These are phyloP conservation scores for Parascedosporium putredinis DNA, from an alignment of 2,329 filamentous ascomycete genomes.

Conservation along the genomic window DNA sequence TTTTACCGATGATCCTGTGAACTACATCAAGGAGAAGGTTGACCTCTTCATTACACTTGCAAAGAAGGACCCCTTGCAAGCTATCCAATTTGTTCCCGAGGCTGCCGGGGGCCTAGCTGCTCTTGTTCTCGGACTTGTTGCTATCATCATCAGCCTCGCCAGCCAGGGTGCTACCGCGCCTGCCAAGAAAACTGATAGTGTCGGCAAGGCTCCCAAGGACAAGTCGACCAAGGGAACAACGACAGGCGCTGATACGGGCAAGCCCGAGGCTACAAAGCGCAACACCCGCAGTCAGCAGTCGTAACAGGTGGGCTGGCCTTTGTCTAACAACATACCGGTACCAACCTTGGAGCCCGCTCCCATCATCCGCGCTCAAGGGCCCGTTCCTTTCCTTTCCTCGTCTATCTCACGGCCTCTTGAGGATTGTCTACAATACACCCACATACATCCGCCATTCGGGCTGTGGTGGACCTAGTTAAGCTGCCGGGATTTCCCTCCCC, in stretches of 20 bases:
- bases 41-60: slow-evolving; percentile 80
- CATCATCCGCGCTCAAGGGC: background rate
- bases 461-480: no score
- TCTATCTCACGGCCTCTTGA: no score
- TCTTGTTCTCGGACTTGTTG: slow-evolving; percentile 57
- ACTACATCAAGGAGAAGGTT: slow-evolving; percentile 84
- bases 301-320: slow-evolving; percentile 20
- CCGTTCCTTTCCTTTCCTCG: no score
- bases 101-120: slow-evolving; percentile 72
- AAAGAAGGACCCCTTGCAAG: slow-evolving; percentile 71
- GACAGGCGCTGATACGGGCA: slow-evolving; percentile 60
- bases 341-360: no score
- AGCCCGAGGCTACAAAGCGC: slow-evolving; percentile 60
- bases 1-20: slow-evolving; percentile 85
- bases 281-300: slow-evolving; percentile 42
- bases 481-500: no score
- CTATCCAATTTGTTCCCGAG: slow-evolving; percentile 83
- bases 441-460: no score
- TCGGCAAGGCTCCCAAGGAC: slow-evolving; percentile 45
- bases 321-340: background rate
- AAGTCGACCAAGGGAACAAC: slow-evolving; percentile 54
- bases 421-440: no score
- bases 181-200: slow-evolving; percentile 60
- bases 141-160: slow-evolving; percentile 58
- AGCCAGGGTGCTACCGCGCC: slow-evolving; percentile 55